phyloP scores from a whole-genome alignment of 495 filamentous ascomycete species.

The Collariella sp. region DNA sequence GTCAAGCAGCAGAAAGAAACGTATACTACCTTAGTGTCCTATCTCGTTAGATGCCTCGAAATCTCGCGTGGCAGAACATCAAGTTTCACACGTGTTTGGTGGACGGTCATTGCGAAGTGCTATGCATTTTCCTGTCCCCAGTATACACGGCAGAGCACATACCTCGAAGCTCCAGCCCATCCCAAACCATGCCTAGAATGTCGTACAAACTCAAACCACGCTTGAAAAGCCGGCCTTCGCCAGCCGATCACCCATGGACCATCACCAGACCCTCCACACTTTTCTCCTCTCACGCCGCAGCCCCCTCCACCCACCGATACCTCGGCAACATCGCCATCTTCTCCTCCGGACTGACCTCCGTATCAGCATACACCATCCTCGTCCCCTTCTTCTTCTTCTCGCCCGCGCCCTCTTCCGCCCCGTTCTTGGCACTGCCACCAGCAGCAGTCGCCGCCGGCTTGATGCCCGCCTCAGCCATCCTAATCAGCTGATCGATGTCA shows the following conservation, averaged over 20 bases:
- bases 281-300: slow-evolving; percentile 4
- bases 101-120: not conserved
- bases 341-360: slow-evolving; percentile 75
- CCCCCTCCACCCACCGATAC: slow-evolving; percentile 54
- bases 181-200: not conserved
- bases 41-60: too few species aligned
- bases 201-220: slow-evolving; percentile 3
- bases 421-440: slow-evolving; percentile 13
- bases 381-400: slow-evolving; percentile 63
- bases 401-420: slow-evolving; percentile 29
- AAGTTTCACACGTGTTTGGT: not conserved
- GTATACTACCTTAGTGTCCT: too few species aligned
- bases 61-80: too few species aligned
- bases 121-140: slow-evolving; percentile 12
- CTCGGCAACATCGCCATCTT: slow-evolving; percentile 70
- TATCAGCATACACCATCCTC: slow-evolving; percentile 70
- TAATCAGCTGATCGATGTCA: slow-evolving; percentile 49
- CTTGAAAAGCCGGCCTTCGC: too few species aligned
- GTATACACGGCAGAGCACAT: slow-evolving; percentile 11
- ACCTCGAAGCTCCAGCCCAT: slow-evolving; percentile 4
- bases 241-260: too few species aligned
- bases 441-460: slow-evolving; percentile 31
- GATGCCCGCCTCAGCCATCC: slow-evolving; percentile 50
- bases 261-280: not conserved
- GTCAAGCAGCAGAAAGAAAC: too few species aligned